Conservation (phyloP, 352 stramenopile species). For the Phytophthora meadii region DNA sequence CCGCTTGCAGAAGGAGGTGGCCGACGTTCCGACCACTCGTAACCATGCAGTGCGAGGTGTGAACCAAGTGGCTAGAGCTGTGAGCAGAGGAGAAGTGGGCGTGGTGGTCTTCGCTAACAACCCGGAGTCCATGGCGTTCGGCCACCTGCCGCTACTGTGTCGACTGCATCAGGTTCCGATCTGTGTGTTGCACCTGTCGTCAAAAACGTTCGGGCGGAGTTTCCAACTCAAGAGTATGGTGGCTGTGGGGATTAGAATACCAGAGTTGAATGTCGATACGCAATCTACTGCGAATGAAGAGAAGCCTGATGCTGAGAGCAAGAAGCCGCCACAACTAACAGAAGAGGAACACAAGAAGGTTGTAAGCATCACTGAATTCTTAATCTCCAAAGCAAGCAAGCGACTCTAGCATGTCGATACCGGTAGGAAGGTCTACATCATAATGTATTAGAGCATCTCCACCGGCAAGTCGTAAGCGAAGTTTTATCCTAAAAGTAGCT, state of each 20-base stretch:
- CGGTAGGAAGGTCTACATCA: too few relatives aligned
- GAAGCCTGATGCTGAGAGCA: neutral
- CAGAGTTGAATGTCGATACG: neutral
- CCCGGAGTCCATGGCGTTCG: conserved; percentile 60
- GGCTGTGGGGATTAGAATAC: conserved; percentile 55
- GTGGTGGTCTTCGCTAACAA: conserved; percentile 80
- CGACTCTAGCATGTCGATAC: conserved; percentile 22
- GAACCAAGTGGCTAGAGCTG: conserved; percentile 61
- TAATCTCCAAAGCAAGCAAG: conserved; percentile 70
- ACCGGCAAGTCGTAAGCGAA: too few relatives aligned
- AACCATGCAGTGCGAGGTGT: conserved; percentile 53
- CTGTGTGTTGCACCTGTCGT: conserved; percentile 77
- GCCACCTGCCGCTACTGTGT: conserved; percentile 74
- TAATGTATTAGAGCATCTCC: too few relatives aligned
- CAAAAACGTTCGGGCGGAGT: conserved; percentile 62
- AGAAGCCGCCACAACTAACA: conserved; percentile 10
- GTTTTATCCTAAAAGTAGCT: too few relatives aligned
- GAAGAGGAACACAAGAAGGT: conserved; percentile 51
- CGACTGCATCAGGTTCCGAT: conserved; percentile 70
- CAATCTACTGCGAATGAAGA: neutral
- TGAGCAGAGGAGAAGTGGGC: conserved; percentile 48
- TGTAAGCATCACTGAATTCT: conserved; percentile 63
- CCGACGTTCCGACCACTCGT: conserved; percentile 21
- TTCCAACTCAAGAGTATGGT: conserved; percentile 67
- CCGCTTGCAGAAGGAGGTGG: conserved; percentile 72